Percentiles rank a stretch among this genome's conserved stretches.
These are phyloP conservation scores for Yarrowia porcina DNA, from an alignment of 805 yeast species.

Conservation along the genomic window DNA sequence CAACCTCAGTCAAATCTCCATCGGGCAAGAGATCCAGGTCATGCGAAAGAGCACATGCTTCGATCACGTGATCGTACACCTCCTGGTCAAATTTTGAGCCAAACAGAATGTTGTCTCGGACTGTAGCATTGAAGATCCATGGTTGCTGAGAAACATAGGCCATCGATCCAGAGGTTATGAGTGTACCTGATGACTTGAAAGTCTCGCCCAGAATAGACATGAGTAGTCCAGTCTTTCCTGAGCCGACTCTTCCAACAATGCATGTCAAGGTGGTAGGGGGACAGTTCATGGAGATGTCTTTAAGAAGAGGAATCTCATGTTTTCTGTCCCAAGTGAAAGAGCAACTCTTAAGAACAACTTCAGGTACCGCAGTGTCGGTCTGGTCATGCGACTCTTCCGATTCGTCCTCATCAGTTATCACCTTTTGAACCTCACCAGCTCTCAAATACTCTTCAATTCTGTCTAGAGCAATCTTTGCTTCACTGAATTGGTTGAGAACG, in stretches of 20 bases:
- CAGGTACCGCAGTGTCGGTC: slow-evolving; percentile 25
- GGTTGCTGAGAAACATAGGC: slow-evolving; percentile 69
- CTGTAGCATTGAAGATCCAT: slow-evolving; percentile 82
- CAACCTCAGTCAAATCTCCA: slow-evolving; percentile 79
- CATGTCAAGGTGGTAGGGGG: slow-evolving; percentile 67
- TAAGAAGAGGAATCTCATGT: slow-evolving; percentile 46
- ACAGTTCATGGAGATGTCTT: slow-evolving; percentile 51
- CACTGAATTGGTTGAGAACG: slow-evolving; percentile 78
- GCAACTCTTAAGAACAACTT: slow-evolving; percentile 35
- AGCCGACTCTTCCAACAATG: slow-evolving; percentile 75
- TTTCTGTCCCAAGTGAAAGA: slow-evolving; percentile 41
- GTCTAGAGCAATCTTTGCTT: slow-evolving; percentile 83
- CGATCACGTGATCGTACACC: slow-evolving; percentile 53
- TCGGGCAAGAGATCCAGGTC: slow-evolving; percentile 67
- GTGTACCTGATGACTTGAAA: slow-evolving; percentile 52
- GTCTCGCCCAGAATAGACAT: slow-evolving; percentile 71
- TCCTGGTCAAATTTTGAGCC: slow-evolving; percentile 53
- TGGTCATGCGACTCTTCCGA: not conserved
- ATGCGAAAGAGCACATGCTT: slow-evolving; percentile 61
- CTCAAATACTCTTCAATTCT: slow-evolving; percentile 75
- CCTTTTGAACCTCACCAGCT: slow-evolving; percentile 41
- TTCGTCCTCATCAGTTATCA: slow-evolving; percentile 35
- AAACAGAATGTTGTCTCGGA: slow-evolving; percentile 68
- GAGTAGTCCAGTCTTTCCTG: slow-evolving; percentile 74
- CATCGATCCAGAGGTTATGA: slow-evolving; percentile 52